Percentiles rank a stretch among this genome's conserved stretches.
These are phyloP conservation scores for Talaromyces wortmannii DNA, from an alignment of 495 filamentous ascomycete genomes.

Conservation along the genomic window DNA sequence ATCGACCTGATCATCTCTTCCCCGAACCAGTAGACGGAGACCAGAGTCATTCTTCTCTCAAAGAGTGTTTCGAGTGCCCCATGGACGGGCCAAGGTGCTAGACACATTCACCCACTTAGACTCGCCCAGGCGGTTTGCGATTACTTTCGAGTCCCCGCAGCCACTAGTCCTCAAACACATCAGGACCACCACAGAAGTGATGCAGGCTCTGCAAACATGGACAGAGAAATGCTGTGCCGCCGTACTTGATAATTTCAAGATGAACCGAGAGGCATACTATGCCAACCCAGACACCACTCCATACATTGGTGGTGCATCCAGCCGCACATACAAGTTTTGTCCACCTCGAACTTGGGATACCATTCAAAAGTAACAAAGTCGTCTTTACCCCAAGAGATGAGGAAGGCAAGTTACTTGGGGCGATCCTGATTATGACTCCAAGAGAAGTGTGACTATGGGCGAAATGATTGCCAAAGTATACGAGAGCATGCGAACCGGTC, in stretches of 20 bases:
- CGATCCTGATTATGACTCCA: background rate
- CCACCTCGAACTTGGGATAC: conserved; percentile 10
- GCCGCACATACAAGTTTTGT: conserved; percentile 12
- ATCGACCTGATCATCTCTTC: too few relatives aligned
- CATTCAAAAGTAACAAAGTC: conserved; percentile 1
- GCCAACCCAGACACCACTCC: background rate
- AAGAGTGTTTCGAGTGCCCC: too few relatives aligned
- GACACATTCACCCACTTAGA: background rate
- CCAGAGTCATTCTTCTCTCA: too few relatives aligned
- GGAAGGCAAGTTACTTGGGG: background rate
- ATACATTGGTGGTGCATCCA: conserved; percentile 8
- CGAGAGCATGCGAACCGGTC: background rate
- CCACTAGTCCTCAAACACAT: background rate
- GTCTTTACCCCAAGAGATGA: background rate
- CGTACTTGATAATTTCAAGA: background rate
- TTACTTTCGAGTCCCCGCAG: background rate
- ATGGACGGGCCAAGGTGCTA: too few relatives aligned
- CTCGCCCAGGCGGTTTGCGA: background rate
- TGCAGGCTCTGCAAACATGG: background rate
- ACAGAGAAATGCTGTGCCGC: background rate
- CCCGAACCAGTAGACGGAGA: too few relatives aligned
- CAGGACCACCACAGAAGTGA: background rate
- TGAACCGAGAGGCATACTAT: background rate
- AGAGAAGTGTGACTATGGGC: background rate
- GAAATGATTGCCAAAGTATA: background rate